Evolutionary conservation across 148 eudicot species (phyloP), one percentile per base, ranked within the genome.

Genomic region (Fagopyrum esculentum): DNA sequence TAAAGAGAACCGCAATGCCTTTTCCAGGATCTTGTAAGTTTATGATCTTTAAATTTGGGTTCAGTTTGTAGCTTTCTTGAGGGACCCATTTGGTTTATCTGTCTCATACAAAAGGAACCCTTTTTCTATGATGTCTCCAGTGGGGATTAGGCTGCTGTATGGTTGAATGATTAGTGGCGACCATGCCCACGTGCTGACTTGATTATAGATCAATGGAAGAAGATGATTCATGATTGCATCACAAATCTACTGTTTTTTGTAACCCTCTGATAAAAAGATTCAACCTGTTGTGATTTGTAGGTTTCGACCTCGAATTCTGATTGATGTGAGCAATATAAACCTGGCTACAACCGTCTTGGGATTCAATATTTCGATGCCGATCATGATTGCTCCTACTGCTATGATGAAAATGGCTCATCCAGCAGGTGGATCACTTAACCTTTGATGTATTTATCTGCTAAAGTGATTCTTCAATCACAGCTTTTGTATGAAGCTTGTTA

Each of bases 351-450:
- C 82, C 8, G 84, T 91, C 29, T 77, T 93, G 85, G 97, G 97
- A 69, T 87, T 84, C 83, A 89, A 91, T 46, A 83, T 93, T 63
- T 87, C 97, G 61, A 93, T 91, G 97, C 98, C 98, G 1, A 88
- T 93, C 79, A 91, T 93, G 98, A 81, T 93, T 82, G 98, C 98
- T 80, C 98, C 98, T 11, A 75, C 93, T 12, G 97, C 95, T 56
- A 87, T 93, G 92, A 92, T 86, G 80, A 91, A 91, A 84, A 89
- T 91, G 98, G 97, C 97, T 80, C 97, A 93, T 64, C 91, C 84
- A 69, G 91, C 91, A 83, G 98, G 98, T 93, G 46, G 7, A 66
- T 66, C 43, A 66, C 46, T 9, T 0, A 13, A 61, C 35, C 68
- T 29, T 8, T 22, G 43, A 29, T 61, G 68, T 26, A 61, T 9